Percentiles rank a stretch among this genome's conserved stretches.
phyloP scores from a whole-genome alignment of 2,329 filamentous ascomycete species.

The Alternaria viburni region DNA sequence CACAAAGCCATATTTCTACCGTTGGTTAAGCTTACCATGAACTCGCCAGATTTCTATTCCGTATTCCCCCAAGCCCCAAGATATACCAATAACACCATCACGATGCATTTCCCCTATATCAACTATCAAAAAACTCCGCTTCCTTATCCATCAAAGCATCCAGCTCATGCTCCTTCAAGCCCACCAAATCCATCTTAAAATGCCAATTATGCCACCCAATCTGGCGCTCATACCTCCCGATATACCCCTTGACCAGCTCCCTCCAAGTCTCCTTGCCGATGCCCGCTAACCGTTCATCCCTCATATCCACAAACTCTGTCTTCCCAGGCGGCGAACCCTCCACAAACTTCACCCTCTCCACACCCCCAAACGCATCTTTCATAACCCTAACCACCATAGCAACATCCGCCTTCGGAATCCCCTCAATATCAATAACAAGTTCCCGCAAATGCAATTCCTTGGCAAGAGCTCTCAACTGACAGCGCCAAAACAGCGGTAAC shows the following conservation, averaged over 20 bases:
- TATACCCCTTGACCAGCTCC: slow-evolving; percentile 21
- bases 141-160: slow-evolving; percentile 20
- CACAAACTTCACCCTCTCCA: slow-evolving; percentile 21
- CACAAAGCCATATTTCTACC: neutral
- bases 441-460: slow-evolving; percentile 30
- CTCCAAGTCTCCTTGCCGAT: slow-evolving; percentile 21
- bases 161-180: slow-evolving; percentile 10
- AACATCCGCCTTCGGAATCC: slow-evolving; percentile 24
- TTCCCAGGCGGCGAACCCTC: slow-evolving; percentile 6
- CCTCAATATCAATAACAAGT: slow-evolving; percentile 31
- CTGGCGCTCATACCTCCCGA: slow-evolving; percentile 11
- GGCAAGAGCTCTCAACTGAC: slow-evolving; percentile 37
- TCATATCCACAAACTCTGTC: neutral
- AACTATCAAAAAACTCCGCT: slow-evolving; percentile 21
- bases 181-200: slow-evolving; percentile 14
- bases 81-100: neutral
- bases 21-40: neutral
- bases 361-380: slow-evolving; percentile 21
- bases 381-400: slow-evolving; percentile 33
- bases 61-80: neutral
- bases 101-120: neutral
- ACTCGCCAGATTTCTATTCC: neutral
- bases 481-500: slow-evolving; percentile 40
- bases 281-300: slow-evolving; percentile 6
- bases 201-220: slow-evolving; percentile 16